Conservation (phyloP, 164 flowering plant species). For the Malania oleifera region DNA sequence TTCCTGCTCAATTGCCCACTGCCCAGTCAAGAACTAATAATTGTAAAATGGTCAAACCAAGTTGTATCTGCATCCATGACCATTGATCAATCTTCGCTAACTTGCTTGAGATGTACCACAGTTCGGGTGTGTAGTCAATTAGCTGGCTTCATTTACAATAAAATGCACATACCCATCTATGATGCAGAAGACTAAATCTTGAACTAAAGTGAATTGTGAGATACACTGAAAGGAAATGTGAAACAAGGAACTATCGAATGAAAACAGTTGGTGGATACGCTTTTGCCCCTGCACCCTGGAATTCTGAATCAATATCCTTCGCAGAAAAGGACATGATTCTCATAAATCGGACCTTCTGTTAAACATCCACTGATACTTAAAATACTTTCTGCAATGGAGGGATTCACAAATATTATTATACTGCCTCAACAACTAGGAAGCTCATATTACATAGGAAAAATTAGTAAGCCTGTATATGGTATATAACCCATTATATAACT, state of each 20-base stretch:
- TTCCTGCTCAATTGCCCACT: no score
- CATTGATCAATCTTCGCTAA: no score
- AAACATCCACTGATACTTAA: background rate
- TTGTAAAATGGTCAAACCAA: no score
- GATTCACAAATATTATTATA: no score
- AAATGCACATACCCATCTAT: background rate
- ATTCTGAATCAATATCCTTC: conserved; percentile 40
- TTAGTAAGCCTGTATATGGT: no score
- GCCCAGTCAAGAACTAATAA: no score
- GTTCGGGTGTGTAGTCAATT: no score
- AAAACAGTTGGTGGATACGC: conserved; percentile 31
- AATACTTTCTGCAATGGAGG: background rate
- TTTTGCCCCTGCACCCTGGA: conserved; percentile 49
- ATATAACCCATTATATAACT: no score
- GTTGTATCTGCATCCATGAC: no score
- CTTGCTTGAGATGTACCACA: no score
- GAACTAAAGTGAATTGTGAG: conserved; percentile 3
- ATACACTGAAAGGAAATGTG: background rate
- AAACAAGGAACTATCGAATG: background rate
- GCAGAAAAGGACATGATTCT: conserved; percentile 28
- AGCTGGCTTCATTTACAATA: background rate
- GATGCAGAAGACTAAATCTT: background rate
- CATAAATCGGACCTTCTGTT: conserved; percentile 6
- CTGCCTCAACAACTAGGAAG: no score
- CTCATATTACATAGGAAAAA: no score